Evolutionary conservation across 108 stramenopile genomes (phyloP).

Genomic region (Fragilariopsis cylindrus): DNA sequence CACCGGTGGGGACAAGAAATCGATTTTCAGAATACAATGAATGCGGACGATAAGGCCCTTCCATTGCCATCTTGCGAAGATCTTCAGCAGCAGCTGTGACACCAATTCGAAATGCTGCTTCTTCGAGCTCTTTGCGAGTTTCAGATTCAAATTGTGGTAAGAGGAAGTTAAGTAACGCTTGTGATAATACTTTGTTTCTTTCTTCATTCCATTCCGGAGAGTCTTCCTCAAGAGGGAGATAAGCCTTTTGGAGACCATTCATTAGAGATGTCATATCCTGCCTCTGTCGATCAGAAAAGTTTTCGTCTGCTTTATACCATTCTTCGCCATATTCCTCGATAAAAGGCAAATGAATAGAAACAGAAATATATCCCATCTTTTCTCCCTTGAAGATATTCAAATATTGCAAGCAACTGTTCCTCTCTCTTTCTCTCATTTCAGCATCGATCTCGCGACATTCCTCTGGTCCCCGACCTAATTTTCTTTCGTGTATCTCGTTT

Average conservation of each 20-base stretch:
- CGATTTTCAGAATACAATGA: constrained; percentile 69
- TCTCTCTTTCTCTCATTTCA: constrained; percentile 60
- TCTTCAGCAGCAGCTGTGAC: constrained; percentile 69
- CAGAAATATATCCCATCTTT: constrained; percentile 58
- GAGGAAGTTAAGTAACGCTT: constrained; percentile 73
- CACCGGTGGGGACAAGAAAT: constrained; percentile 78
- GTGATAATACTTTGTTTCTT: constrained; percentile 68
- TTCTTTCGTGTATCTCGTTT: constrained; percentile 45
- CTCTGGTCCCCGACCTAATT: constrained; percentile 49
- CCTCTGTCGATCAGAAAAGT: constrained; percentile 51
- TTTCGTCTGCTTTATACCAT: constrained; percentile 56
- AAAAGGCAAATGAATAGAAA: constrained; percentile 75
- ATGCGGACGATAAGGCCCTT: constrained; percentile 85
- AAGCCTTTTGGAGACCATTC: constrained; percentile 66
- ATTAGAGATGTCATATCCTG: constrained; percentile 58
- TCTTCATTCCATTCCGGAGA: constrained; percentile 82
- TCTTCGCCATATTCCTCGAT: constrained; percentile 47
- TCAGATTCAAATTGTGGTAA: constrained; percentile 87
- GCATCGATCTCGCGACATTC: constrained; percentile 69
- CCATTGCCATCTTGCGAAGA: constrained; percentile 82
- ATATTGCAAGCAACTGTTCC: constrained; percentile 77
- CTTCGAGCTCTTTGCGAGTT: constrained; percentile 66
- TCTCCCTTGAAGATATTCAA: constrained; percentile 85
- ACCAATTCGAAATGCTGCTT: constrained; percentile 69
- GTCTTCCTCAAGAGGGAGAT: constrained; percentile 68